Evolutionary conservation across 495 filamentous ascomycete genomes (phyloP), one percentile per base, ranked within the genome.

Genomic region (Talaromyces trachyspermus): DNA sequence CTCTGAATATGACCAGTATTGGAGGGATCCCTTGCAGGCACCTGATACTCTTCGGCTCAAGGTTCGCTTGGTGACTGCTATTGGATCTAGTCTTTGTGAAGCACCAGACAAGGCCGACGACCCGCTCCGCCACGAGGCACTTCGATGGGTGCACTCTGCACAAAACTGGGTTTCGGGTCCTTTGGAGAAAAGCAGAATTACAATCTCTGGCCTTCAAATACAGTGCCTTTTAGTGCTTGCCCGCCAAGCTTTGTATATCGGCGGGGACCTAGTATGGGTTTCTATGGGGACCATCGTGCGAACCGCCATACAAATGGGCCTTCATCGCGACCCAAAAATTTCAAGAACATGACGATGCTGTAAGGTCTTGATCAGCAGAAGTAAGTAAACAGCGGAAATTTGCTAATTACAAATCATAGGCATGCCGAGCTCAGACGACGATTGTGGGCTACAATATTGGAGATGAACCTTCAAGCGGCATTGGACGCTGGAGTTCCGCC

Each of bases 231-330:
- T 72, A 1, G 54, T 80, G 7, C 60, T 84, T 15, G 74, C 76
- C 4, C 71, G 77, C 3, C 69, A 79, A 37, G 65, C 67, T 12
- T 62, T 68, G 30, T 69, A 67, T 0, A 63, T 75, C 19, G 74
- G 75, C 14, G 73, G 65, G 2, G 76, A 83, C 49, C 56, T 79
- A 4, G 69, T 71, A 41, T 86, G 80, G 80, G 71, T 77, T 15
- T 66, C 74, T 1, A 68, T 69, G 4, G 81, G 82, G 0, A 51
- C 68, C 1, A 48, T 84, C 0, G 25, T 83, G 5, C 62, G 80
- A 37, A 70, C 63, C 0, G 80, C 79, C 27, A 67, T 84, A 44
- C 67, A 69, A 35, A 78, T 83, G 64, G 82, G 81, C 1, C 62
- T 84, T 7, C 79, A 86, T 50, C 65, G 72, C 2, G 80, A 84